phyloP scores from a whole-genome alignment of 2,329 filamentous ascomycete species.

The Alternaria hordeiaustralica region DNA sequence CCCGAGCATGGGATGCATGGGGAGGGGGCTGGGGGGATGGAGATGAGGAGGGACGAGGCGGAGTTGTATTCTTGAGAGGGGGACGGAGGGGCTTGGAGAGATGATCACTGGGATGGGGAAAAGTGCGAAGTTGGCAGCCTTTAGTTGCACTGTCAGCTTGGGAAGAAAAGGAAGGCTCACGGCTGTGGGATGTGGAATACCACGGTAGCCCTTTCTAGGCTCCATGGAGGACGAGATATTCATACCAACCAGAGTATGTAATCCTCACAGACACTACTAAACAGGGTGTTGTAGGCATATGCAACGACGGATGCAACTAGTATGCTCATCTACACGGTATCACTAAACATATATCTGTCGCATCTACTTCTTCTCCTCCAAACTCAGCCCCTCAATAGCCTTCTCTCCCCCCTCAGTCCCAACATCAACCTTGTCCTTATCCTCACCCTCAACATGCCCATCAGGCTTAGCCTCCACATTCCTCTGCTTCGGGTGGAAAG shows the following conservation, averaged over 20 bases:
- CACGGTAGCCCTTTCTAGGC: neutral
- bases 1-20: slow-evolving; percentile 19
- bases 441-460: slow-evolving; percentile 53
- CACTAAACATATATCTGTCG: neutral
- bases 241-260: neutral
- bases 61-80: slow-evolving; percentile 10
- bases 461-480: slow-evolving; percentile 54
- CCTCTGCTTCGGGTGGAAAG: slow-evolving; percentile 61
- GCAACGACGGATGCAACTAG: neutral
- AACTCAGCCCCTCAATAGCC: slow-evolving; percentile 41
- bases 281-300: neutral
- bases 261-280: neutral
- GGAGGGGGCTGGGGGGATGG: neutral
- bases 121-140: neutral
- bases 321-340: neutral
- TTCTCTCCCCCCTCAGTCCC: slow-evolving; percentile 46
- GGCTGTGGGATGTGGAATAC: neutral
- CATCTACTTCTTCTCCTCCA: slow-evolving; percentile 38
- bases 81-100: neutral
- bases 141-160: neutral
- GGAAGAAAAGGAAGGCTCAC: neutral
- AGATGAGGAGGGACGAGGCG: slow-evolving; percentile 11
- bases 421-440: slow-evolving; percentile 51
- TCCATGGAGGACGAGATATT: neutral
- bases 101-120: too few relatives aligned